Percentiles rank a stretch among this genome's conserved stretches.
Conservation (phyloP, 1,139 yeast genomes). For the Yamadazyma oceani region DNA sequence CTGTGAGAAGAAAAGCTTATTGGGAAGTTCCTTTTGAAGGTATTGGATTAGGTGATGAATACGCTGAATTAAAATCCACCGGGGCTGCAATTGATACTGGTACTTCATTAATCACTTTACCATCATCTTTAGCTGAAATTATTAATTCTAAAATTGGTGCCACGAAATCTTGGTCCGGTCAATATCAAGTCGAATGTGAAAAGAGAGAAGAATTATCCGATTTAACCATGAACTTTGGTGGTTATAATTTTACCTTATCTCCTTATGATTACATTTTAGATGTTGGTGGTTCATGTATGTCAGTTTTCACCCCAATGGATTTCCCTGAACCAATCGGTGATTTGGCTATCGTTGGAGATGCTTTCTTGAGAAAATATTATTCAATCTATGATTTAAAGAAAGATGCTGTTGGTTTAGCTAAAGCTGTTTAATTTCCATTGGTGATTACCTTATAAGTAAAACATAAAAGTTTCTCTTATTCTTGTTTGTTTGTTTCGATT, state of each 20-base stretch:
- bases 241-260: conserved; percentile 84
- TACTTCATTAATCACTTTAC: conserved; percentile 91
- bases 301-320: conserved; percentile 96
- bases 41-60: conserved; percentile 86
- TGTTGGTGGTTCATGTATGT: conserved; percentile 90
- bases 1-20: conserved; percentile 98
- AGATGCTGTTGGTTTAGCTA: conserved; percentile 92
- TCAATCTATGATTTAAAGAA: conserved; percentile 88
- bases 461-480: no score
- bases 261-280: conserved; percentile 92
- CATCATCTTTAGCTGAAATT: conserved; percentile 92
- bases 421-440: conserved; percentile 50
- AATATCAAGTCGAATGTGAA: conserved; percentile 88
- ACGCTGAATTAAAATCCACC: conserved; percentile 73
- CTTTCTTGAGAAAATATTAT: conserved; percentile 92
- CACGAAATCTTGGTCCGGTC: conserved; percentile 95
- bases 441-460: no score
- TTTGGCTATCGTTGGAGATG: conserved; percentile 93
- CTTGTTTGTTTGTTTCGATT: no score
- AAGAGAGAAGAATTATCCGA: conserved; percentile 83
- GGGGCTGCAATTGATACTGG: conserved; percentile 99
- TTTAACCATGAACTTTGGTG: conserved; percentile 82
- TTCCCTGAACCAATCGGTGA: conserved; percentile 97
- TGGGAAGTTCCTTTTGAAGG: conserved; percentile 97
- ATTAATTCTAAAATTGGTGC: conserved; percentile 96